Evolutionary conservation across 352 stramenopile genomes (phyloP).

Genomic region (Phytophthora pisi): DNA sequence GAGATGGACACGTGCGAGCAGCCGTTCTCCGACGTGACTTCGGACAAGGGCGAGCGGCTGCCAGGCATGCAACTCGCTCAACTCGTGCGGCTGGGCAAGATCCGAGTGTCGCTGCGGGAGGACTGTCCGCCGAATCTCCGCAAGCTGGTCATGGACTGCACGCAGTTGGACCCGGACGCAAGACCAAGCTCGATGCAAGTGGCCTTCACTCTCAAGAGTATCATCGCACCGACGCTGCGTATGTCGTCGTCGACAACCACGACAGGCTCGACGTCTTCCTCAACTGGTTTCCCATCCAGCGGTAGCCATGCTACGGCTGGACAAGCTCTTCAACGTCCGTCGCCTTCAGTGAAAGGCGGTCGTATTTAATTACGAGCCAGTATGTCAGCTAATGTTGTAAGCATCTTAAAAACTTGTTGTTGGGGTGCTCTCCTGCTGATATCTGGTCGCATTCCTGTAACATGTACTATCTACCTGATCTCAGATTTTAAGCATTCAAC

Average conservation of each 20-base stretch:
- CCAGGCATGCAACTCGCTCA: conserved; percentile 78
- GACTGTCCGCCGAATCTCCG: conserved; percentile 65
- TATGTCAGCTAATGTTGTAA: not conserved
- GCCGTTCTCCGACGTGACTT: conserved; percentile 62
- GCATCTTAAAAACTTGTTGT: too few relatives aligned
- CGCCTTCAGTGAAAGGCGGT: conserved; percentile 14
- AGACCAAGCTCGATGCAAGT: conserved; percentile 75
- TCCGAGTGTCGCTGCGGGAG: conserved; percentile 53
- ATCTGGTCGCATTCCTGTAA: too few relatives aligned
- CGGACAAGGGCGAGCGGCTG: conserved; percentile 51
- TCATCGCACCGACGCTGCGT: conserved; percentile 60
- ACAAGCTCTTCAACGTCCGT: conserved; percentile 18
- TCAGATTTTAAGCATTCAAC: too few relatives aligned
- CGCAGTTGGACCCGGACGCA: conserved; percentile 64
- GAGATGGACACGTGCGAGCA: conserved; percentile 76
- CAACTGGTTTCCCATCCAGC: conserved; percentile 13
- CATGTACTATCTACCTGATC: too few relatives aligned
- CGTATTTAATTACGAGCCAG: conserved; percentile 17
- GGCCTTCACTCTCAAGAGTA: conserved; percentile 75
- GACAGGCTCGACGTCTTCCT: conserved; percentile 26
- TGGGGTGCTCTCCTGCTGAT: too few relatives aligned
- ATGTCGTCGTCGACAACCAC: conserved; percentile 32
- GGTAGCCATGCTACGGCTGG: conserved; percentile 11
- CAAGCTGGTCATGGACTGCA: conserved; percentile 62
- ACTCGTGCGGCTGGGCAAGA: conserved; percentile 58